Conservation (phyloP, 2,329 filamentous ascomycete species). For the Aspergillus sp. region DNA sequence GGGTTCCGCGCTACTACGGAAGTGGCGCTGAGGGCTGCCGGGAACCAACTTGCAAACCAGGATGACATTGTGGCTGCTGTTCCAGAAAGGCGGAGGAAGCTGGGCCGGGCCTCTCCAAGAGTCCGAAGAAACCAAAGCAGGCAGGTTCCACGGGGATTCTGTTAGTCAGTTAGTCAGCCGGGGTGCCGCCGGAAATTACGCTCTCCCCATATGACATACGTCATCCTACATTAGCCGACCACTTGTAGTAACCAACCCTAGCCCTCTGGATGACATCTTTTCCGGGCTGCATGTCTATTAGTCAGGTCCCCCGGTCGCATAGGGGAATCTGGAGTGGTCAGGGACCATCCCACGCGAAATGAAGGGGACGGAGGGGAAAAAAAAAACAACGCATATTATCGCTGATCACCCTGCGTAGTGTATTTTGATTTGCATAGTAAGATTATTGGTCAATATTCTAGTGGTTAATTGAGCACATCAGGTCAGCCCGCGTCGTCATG, state of each 20-base stretch:
- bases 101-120: background rate
- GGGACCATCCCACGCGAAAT: background rate
- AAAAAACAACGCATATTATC: too few relatives aligned
- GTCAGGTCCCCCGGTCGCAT: background rate
- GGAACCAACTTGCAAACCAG: too few relatives aligned
- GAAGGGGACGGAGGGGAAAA: too few relatives aligned
- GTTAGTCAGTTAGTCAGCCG: background rate
- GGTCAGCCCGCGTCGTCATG: conserved; percentile 3
- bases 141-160: background rate
- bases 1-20: background rate
- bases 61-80: background rate
- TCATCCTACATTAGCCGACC: conserved; percentile 1
- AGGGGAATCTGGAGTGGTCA: too few relatives aligned
- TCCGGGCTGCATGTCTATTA: background rate
- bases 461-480: background rate
- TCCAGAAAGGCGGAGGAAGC: conserved; percentile 1
- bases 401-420: background rate
- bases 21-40: background rate
- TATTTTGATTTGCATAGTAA: background rate
- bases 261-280: conserved; percentile 2
- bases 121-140: background rate
- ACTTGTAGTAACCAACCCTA: background rate
- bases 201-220: background rate
- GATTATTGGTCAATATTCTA: background rate
- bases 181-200: background rate